These are phyloP conservation scores for Mariannaea sp. DNA, from an alignment of 2,329 filamentous ascomycete species.

Conservation along the genomic window DNA sequence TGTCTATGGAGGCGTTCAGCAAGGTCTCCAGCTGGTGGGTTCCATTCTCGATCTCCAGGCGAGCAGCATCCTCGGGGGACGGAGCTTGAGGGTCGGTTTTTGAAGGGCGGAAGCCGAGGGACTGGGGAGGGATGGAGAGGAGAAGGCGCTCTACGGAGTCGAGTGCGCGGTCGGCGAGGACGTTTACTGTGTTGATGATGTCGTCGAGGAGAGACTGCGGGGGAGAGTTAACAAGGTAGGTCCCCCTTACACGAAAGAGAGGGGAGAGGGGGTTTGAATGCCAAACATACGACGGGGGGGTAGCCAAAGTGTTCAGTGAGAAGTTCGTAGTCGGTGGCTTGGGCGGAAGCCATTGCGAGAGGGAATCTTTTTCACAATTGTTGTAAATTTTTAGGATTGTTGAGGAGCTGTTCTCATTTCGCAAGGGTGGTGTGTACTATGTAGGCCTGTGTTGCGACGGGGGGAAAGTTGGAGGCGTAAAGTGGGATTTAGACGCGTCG, in stretches of 20 bases:
- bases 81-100: conserved; percentile 43
- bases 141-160: conserved; percentile 86
- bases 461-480: too few relatives aligned
- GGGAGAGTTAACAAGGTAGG: conserved; percentile 7
- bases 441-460: conserved; percentile 32
- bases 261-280: neutral
- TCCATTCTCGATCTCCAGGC: conserved; percentile 82
- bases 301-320: conserved; percentile 96
- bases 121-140: conserved; percentile 70
- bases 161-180: conserved; percentile 86
- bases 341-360: conserved; percentile 41
- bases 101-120: conserved; percentile 75
- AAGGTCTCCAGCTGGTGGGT: conserved; percentile 84
- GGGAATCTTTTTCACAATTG: too few relatives aligned
- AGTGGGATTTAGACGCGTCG: too few relatives aligned
- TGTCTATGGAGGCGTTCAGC: conserved; percentile 79
- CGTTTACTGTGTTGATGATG: conserved; percentile 96
- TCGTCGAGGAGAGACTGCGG: conserved; percentile 89
- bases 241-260: too few relatives aligned
- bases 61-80: conserved; percentile 48
- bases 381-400: conserved; percentile 6
- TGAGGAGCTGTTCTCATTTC: neutral
- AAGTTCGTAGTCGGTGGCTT: conserved; percentile 64
- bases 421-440: too few relatives aligned
- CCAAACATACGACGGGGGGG: conserved; percentile 78